These are phyloP conservation scores for Xylaria palmicola DNA, from an alignment of 495 filamentous ascomycete species.

Conservation along the genomic window DNA sequence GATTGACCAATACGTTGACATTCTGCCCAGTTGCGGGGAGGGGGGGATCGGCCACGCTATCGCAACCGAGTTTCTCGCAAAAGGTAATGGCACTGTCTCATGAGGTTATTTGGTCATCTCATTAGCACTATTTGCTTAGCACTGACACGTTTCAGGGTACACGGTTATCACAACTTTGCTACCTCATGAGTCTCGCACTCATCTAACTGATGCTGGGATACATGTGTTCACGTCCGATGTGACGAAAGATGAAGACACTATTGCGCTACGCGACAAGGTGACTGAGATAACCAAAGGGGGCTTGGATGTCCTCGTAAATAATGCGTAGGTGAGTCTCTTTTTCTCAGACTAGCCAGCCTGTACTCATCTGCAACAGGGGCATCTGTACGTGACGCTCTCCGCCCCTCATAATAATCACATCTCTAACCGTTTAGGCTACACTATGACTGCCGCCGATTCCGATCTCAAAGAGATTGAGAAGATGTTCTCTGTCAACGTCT, in stretches of 20 bases:
- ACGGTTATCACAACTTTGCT: slow-evolving; percentile 24
- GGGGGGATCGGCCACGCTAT: too few species aligned
- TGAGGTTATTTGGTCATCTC: too few species aligned
- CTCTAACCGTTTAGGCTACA: slow-evolving; percentile 21
- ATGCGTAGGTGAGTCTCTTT: slow-evolving; percentile 24
- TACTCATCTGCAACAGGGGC: neutral
- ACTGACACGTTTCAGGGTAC: too few species aligned
- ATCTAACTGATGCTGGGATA: slow-evolving; percentile 20
- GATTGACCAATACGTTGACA: too few species aligned
- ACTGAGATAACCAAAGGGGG: slow-evolving; percentile 16
- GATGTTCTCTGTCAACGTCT: slow-evolving; percentile 38
- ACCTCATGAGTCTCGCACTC: slow-evolving; percentile 20
- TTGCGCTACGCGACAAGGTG: slow-evolving; percentile 9
- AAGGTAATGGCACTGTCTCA: too few species aligned
- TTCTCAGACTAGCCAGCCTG: neutral
- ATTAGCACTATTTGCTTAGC: too few species aligned
- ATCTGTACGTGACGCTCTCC: neutral
- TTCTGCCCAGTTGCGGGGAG: too few species aligned
- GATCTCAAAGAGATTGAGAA: slow-evolving; percentile 22
- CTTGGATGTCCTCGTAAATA: slow-evolving; percentile 30
- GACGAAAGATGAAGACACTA: slow-evolving; percentile 20
- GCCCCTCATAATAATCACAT: neutral
- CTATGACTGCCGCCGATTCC: slow-evolving; percentile 34
- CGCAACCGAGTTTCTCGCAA: too few species aligned
- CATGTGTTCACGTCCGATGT: slow-evolving; percentile 22